Conservation (phyloP, 2,329 filamentous ascomycete genomes). For the Cadophora gregata region DNA sequence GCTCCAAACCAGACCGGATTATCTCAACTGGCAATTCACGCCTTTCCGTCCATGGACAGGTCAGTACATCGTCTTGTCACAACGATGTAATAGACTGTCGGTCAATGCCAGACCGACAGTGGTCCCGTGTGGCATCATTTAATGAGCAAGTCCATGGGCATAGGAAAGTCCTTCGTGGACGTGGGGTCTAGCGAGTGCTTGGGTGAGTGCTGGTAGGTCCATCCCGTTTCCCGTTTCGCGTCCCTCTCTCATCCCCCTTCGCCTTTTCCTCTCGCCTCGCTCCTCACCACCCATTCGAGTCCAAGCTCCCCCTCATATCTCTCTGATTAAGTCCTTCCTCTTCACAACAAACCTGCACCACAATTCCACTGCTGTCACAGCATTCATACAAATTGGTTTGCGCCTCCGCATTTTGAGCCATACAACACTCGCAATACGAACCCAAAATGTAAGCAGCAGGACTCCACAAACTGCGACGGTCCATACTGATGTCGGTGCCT, state of each 20-base stretch:
- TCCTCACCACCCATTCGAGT: conserved; percentile 17
- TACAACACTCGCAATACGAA: not conserved
- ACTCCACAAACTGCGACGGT: not conserved
- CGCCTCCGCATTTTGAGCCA: not conserved
- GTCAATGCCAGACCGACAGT: conserved; percentile 9
- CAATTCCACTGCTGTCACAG: conserved; percentile 10
- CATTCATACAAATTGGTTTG: conserved; percentile 10
- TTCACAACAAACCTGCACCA: not conserved
- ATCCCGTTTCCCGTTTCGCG: conserved; percentile 1
- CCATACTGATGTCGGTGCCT: conserved; percentile 31
- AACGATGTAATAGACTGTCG: not conserved
- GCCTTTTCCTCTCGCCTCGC: conserved; percentile 15
- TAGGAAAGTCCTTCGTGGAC: conserved; percentile 18
- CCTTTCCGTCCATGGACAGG: not conserved
- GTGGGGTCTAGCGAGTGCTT: conserved; percentile 19
- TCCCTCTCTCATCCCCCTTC: conserved; percentile 12
- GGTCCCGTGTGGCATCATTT: conserved; percentile 10
- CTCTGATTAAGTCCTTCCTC: conserved; percentile 12
- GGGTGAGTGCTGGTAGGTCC: conserved; percentile 18
- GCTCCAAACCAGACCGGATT: not conserved
- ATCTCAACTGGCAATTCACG: not conserved
- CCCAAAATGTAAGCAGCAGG: conserved; percentile 21
- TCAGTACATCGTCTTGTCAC: not conserved
- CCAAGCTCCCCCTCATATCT: conserved; percentile 21
- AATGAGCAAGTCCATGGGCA: conserved; percentile 7